phyloP scores from a whole-genome alignment of 805 yeast species.

The Wickerhamiella spandovensis region DNA sequence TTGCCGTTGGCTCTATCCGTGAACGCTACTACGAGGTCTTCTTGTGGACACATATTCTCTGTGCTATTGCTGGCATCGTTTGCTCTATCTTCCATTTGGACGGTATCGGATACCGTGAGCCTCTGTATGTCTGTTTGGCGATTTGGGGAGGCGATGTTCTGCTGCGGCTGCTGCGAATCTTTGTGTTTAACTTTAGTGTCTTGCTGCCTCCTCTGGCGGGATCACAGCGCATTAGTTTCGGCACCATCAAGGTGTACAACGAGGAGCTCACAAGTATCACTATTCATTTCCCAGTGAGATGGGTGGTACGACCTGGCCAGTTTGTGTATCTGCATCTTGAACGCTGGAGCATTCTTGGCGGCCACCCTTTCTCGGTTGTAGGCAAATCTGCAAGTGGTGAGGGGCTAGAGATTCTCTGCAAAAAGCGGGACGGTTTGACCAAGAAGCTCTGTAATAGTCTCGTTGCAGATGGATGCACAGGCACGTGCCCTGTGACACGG shows the following conservation, averaged over 20 bases:
- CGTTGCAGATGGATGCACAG: constrained; percentile 24
- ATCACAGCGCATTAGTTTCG: constrained; percentile 19
- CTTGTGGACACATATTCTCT: constrained; percentile 37
- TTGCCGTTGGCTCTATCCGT: constrained; percentile 40
- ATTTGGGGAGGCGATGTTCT: constrained; percentile 59
- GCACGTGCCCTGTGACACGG: constrained; percentile 24
- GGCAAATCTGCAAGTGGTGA: constrained; percentile 29
- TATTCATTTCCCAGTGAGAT: constrained; percentile 38
- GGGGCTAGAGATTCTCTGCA: constrained; percentile 35
- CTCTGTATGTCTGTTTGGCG: constrained; percentile 40
- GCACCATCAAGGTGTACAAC: constrained; percentile 30
- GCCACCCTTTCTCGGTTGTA: constrained; percentile 53
- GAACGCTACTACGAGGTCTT: constrained; percentile 41
- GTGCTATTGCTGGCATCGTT: constrained; percentile 39
- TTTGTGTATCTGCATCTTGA: constrained; percentile 44
- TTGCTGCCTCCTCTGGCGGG: constrained; percentile 28
- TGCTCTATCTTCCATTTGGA: constrained; percentile 43
- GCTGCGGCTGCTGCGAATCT: constrained; percentile 39
- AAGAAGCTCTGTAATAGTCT: constrained; percentile 25
- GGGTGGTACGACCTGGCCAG: constrained; percentile 49
- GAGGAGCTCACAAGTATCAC: constrained; percentile 37
- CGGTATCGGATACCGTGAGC: constrained; percentile 41
- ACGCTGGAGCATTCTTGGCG: constrained; percentile 42
- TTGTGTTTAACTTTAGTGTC: constrained; percentile 23
- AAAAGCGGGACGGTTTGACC: constrained; percentile 44